Conservation (phyloP, 2,329 filamentous ascomycete species). For the Arthrobotrys sphaeroides region DNA sequence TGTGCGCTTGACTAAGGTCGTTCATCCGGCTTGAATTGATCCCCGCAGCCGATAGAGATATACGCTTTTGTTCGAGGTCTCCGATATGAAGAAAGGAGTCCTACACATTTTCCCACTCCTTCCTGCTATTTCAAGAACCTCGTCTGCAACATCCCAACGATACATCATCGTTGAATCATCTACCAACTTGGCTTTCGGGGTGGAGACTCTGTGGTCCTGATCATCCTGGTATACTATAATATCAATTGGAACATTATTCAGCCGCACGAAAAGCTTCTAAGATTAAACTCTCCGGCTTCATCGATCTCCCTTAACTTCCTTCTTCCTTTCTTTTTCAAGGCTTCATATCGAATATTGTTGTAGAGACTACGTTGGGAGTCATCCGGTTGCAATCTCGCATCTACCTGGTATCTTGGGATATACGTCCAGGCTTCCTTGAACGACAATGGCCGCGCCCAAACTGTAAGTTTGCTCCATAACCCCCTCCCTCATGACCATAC, state of each 20-base stretch:
- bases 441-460: conserved; percentile 38
- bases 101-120: conserved; percentile 7
- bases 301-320: no score
- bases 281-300: conserved; percentile 7
- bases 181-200: conserved; percentile 24
- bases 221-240: background rate
- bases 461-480: conserved; percentile 34
- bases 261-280: conserved; percentile 28
- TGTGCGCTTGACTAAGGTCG: background rate
- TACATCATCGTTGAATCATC: conserved; percentile 11
- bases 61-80: background rate
- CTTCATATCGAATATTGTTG: background rate
- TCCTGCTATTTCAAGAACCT: conserved; percentile 36
- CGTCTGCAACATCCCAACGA: conserved; percentile 18
- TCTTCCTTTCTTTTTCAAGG: conserved; percentile 15
- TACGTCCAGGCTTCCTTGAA: background rate
- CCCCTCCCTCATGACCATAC: no score
- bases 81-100: conserved; percentile 13
- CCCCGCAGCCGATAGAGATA: background rate
- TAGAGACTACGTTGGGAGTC: background rate
- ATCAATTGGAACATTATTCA: conserved; percentile 7
- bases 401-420: conserved; percentile 1
- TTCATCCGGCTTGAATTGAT: conserved; percentile 18
- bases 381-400: conserved; percentile 4
- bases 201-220: conserved; percentile 1